Evolutionary conservation across 2,329 filamentous ascomycete species (phyloP).

Genomic region (Hypoxylon sp.): DNA sequence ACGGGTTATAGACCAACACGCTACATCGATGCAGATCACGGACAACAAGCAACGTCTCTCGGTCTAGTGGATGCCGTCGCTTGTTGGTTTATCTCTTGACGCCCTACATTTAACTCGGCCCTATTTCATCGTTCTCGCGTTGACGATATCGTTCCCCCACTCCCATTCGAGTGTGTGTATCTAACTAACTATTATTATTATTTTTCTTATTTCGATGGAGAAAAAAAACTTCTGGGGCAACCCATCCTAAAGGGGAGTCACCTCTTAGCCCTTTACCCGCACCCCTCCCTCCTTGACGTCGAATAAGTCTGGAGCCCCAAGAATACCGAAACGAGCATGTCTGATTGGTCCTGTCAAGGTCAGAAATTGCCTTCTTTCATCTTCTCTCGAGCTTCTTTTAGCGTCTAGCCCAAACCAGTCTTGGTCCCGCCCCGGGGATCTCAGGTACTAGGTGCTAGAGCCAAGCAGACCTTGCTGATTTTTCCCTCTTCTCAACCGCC

Average conservation of each 20-base stretch:
- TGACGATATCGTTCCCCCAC: constrained; percentile 32
- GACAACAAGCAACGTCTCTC: constrained; percentile 16
- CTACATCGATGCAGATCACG: constrained; percentile 21
- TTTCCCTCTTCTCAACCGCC: constrained; percentile 26
- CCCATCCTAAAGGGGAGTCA: constrained; percentile 14
- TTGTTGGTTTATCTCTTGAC: constrained; percentile 28
- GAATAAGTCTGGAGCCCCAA: constrained; percentile 36
- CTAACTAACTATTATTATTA: background rate
- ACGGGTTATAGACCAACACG: constrained; percentile 1
- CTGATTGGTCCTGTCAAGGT: constrained; percentile 32
- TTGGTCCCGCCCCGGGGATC: constrained; percentile 30
- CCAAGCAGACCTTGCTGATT: constrained; percentile 29
- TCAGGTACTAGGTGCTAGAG: constrained; percentile 34
- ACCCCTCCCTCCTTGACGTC: constrained; percentile 37
- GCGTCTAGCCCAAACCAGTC: constrained; percentile 35
- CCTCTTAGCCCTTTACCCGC: constrained; percentile 33
- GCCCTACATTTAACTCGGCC: constrained; percentile 30
- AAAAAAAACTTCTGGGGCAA: constrained; percentile 24
- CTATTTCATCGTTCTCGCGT: constrained; percentile 34
- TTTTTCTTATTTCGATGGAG: constrained; percentile 27
- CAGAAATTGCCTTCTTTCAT: constrained; percentile 40
- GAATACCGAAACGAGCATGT: constrained; percentile 4
- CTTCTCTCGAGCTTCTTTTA: constrained; percentile 37
- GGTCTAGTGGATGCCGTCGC: constrained; percentile 34
- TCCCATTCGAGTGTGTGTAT: constrained; percentile 18